These are phyloP conservation scores for Alternaria arbusti DNA, from an alignment of 2,329 filamentous ascomycete genomes.

Conservation along the genomic window DNA sequence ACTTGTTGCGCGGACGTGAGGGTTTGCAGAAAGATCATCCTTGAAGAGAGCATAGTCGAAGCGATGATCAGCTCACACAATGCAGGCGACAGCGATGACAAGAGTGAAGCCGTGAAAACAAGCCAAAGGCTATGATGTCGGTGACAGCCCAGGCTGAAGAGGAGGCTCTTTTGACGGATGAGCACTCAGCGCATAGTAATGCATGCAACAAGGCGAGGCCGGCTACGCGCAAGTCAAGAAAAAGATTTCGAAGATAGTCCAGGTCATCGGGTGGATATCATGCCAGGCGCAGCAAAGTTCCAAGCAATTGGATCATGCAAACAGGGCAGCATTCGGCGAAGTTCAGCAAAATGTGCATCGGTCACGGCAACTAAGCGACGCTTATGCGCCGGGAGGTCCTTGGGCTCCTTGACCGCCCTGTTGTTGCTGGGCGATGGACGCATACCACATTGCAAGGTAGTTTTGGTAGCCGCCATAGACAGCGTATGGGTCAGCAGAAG, in stretches of 20 bases:
- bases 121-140: conserved; percentile 8
- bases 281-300: conserved; percentile 33
- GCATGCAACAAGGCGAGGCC: conserved; percentile 25
- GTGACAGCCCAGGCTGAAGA: conserved; percentile 3
- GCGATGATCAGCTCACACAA: conserved; percentile 21
- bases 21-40: conserved; percentile 12
- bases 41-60: conserved; percentile 16
- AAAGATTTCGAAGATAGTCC: conserved; percentile 24
- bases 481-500: conserved; percentile 65
- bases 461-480: conserved; percentile 83
- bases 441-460: conserved; percentile 82
- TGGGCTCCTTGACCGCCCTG: conserved; percentile 36
- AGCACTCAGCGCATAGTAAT: conserved; percentile 26
- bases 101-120: neutral
- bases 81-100: conserved; percentile 10
- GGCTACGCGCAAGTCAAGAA: conserved; percentile 28
- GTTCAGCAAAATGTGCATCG: conserved; percentile 47
- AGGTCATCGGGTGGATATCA: conserved; percentile 24
- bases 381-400: conserved; percentile 46
- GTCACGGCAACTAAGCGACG: conserved; percentile 39
- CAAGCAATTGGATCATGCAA: conserved; percentile 46
- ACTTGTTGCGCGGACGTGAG: neutral
- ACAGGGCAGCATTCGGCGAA: conserved; percentile 45
- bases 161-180: conserved; percentile 3
- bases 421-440: conserved; percentile 66